Percentiles rank a stretch among this genome's conserved stretches.
These are phyloP conservation scores for Laetiporus sulphureus DNA, from an alignment of 1,284 basidiomycete species.

Conservation along the genomic window DNA sequence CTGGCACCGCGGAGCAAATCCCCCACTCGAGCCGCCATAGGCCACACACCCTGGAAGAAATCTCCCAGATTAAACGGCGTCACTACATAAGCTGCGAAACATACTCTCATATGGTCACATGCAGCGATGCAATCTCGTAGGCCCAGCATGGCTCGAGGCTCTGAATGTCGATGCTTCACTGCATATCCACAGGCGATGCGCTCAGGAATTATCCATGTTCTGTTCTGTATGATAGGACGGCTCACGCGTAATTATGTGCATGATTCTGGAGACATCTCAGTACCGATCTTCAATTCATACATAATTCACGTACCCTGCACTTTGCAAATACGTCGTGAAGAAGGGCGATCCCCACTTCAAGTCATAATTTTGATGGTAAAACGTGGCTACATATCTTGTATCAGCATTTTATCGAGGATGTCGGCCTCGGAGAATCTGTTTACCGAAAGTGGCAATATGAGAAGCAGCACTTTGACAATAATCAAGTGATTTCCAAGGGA, in stretches of 20 bases:
- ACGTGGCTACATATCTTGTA: conserved; percentile 35
- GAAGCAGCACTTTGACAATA: conserved; percentile 73
- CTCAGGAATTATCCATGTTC: not conserved
- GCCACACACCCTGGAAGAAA: conserved; percentile 50
- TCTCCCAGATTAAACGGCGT: conserved; percentile 16
- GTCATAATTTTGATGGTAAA: conserved; percentile 57
- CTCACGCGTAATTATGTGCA: conserved; percentile 69
- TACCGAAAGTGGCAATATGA: conserved; percentile 66
- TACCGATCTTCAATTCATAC: conserved; percentile 5
- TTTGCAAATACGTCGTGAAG: conserved; percentile 66
- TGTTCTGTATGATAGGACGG: not conserved
- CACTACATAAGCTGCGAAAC: not conserved
- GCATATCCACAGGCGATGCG: conserved; percentile 2
- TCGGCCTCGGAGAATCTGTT: conserved; percentile 9
- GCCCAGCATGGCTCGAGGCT: conserved; percentile 59
- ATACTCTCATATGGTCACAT: conserved; percentile 67
- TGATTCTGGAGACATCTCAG: conserved; percentile 44
- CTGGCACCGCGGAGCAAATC: conserved; percentile 69
- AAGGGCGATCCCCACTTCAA: conserved; percentile 64
- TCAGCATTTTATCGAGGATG: not conserved
- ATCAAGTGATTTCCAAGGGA: conserved; percentile 59
- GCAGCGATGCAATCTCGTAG: conserved; percentile 63
- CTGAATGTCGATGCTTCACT: conserved; percentile 67
- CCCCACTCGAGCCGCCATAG: conserved; percentile 61
- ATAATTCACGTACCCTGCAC: conserved; percentile 53